phyloP scores from a whole-genome alignment of 2,329 filamentous ascomycete genomes.

The Teratosphaeria pseudoeucalypti region DNA sequence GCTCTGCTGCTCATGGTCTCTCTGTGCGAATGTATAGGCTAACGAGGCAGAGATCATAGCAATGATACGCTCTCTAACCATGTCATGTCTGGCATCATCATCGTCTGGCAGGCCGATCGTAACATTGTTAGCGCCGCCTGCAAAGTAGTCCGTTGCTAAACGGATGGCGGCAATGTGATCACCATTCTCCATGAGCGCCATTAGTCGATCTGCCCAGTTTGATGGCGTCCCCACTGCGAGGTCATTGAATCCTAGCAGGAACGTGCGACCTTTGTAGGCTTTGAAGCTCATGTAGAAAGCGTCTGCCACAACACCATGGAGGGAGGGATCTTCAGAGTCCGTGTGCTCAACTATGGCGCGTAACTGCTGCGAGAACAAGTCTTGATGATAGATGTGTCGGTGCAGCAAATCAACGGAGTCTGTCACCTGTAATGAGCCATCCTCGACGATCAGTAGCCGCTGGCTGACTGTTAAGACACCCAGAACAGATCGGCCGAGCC shows the following conservation, averaged over 20 bases:
- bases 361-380: slow-evolving; percentile 82
- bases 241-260: slow-evolving; percentile 88
- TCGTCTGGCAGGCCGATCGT: slow-evolving; percentile 91
- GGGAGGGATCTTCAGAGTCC: slow-evolving; percentile 73
- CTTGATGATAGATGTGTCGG: slow-evolving; percentile 83
- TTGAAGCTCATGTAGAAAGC: slow-evolving; percentile 98
- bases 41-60: slow-evolving; percentile 91
- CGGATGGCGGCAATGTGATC: slow-evolving; percentile 88
- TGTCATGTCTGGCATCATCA: slow-evolving; percentile 58
- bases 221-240: slow-evolving; percentile 82
- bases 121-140: slow-evolving; percentile 81
- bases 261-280: slow-evolving; percentile 86
- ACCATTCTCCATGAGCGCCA: slow-evolving; percentile 93
- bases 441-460: slow-evolving; percentile 82
- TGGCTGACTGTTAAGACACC: slow-evolving; percentile 91
- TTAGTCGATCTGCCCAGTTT: slow-evolving; percentile 90
- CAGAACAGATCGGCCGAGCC: slow-evolving; percentile 87
- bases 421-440: slow-evolving; percentile 77
- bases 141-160: slow-evolving; percentile 85
- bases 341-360: slow-evolving; percentile 76
- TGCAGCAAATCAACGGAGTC: slow-evolving; percentile 88
- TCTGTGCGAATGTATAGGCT: slow-evolving; percentile 70
- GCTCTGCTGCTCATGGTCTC: slow-evolving; percentile 38
- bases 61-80: slow-evolving; percentile 80
- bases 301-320: slow-evolving; percentile 94